These are phyloP conservation scores for Lepidium campestre DNA, from an alignment of 441 rosid species.

Conservation along the genomic window DNA sequence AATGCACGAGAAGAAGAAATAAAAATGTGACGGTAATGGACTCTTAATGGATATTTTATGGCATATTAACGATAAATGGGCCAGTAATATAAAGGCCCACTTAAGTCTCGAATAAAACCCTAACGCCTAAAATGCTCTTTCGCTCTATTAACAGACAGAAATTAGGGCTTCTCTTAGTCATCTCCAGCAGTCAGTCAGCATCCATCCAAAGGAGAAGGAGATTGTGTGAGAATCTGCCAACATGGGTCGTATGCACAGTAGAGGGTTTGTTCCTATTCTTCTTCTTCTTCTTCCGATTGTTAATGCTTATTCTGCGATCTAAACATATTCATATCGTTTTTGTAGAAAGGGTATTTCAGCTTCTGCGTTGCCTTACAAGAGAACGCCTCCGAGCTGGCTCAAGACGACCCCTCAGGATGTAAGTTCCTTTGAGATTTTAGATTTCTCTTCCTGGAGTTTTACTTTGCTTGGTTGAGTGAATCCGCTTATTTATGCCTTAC, in stretches of 20 bases:
- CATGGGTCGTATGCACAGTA: slow-evolving; percentile 43
- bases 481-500: not conserved
- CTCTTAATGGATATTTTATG: not conserved
- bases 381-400: slow-evolving; percentile 61
- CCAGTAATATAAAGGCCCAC: slow-evolving; percentile 8
- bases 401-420: slow-evolving; percentile 56
- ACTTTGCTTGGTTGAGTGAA: not conserved
- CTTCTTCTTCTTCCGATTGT: not conserved
- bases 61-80: not conserved
- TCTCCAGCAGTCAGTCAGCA: slow-evolving; percentile 3
- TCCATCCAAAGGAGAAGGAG: not conserved
- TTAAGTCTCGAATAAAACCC: not conserved
- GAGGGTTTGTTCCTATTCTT: slow-evolving; percentile 24
- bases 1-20: too few species aligned
- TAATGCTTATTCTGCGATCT: not conserved
- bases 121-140: not conserved
- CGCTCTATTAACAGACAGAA: not conserved
- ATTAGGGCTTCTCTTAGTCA: slow-evolving; percentile 6
- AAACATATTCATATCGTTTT: not conserved
- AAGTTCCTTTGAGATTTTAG: not conserved
- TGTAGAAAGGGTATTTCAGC: slow-evolving; percentile 66
- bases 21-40: not conserved
- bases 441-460: not conserved
- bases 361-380: slow-evolving; percentile 60
- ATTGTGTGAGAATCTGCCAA: not conserved